Evolutionary conservation across 148 eudicot species (phyloP), one percentile per base, ranked within the genome.

Genomic region (Salicornia ramosissima): DNA sequence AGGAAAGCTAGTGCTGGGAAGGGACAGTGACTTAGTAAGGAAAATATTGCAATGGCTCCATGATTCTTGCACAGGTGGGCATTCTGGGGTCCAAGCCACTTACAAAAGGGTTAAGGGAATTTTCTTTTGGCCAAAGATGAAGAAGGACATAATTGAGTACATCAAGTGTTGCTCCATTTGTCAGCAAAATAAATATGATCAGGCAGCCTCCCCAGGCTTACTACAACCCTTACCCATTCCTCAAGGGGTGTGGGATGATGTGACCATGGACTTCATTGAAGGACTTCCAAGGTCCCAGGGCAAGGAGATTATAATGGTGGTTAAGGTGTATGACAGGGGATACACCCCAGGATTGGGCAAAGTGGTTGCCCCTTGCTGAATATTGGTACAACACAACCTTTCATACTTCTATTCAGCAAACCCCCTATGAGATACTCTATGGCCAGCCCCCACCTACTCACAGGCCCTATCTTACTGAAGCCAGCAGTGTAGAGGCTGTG

Each of bases 201-300:
- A 49, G 3, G n/a, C 52, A 10, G 53, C 53, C 2, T 49, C n/a
- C 22, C 16, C 53, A 15, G 45, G 45, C 0, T 25, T 66, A 0
- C 42, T 47, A 15, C 57, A 66, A 13, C 56, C 70, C 0, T 40
- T 66, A 0, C 46, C 71, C 1, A 50, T 51, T 14, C 71, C 59
- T 11, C 3, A 19, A 2, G 18, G 0, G 0, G 46, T 67, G 1
- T 67, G 71, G 71, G 3, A 34, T 2, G 45, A 33, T 2, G 11
- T 51, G 1, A 6, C 29, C 4, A 50, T 67, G 56, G 70, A 66
- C n/a, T 47, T 67, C n/a, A 51, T 66, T 4, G 57, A 66, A 21
- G 56, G 56, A 0, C 6, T 47, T 0, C 55, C 70, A 0, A 25
- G 5, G 10, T 67, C 71, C 8, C 0, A 11, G 5, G 59, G 29